Evolutionary conservation across 768 basidiomycete genomes (phyloP).

Genomic region (Gymnopilus junonius): DNA sequence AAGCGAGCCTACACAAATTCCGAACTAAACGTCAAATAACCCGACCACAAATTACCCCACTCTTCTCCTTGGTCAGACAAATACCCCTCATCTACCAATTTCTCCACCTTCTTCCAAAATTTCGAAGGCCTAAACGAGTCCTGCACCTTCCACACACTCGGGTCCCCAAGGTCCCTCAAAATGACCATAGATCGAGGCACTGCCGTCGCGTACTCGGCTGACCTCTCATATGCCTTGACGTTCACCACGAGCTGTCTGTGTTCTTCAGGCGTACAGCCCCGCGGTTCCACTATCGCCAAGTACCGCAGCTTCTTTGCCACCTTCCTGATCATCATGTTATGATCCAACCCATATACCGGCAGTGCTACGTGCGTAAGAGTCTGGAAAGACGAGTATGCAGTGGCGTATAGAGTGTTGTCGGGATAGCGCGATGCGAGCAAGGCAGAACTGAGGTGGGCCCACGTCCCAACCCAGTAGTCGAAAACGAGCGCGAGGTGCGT

Average conservation of each 20-base stretch:
- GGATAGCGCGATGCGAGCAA: too few relatives aligned
- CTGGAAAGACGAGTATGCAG: too few relatives aligned
- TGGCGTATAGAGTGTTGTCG: too few relatives aligned
- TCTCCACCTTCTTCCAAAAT: not conserved
- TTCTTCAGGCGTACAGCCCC: too few relatives aligned
- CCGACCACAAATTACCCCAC: too few relatives aligned
- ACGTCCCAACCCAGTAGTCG: not conserved
- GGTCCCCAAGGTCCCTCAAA: not conserved
- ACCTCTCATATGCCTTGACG: too few relatives aligned
- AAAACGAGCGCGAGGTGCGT: constrained; percentile 31
- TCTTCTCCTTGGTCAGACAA: not conserved
- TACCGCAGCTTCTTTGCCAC: constrained; percentile 4
- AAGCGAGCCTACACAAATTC: too few relatives aligned
- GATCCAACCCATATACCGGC: not conserved
- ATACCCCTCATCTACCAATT: not conserved
- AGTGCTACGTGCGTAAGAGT: constrained; percentile 12
- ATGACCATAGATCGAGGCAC: not conserved
- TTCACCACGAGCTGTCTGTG: not conserved
- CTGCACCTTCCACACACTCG: not conserved
- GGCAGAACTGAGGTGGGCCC: not conserved
- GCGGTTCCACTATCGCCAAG: constrained; percentile 2
- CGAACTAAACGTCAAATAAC: too few relatives aligned
- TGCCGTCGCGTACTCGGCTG: too few relatives aligned
- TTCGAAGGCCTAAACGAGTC: not conserved
- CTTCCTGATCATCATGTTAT: too few relatives aligned